phyloP scores from a whole-genome alignment of 306 rosid species.

The Purshia tridentata region DNA sequence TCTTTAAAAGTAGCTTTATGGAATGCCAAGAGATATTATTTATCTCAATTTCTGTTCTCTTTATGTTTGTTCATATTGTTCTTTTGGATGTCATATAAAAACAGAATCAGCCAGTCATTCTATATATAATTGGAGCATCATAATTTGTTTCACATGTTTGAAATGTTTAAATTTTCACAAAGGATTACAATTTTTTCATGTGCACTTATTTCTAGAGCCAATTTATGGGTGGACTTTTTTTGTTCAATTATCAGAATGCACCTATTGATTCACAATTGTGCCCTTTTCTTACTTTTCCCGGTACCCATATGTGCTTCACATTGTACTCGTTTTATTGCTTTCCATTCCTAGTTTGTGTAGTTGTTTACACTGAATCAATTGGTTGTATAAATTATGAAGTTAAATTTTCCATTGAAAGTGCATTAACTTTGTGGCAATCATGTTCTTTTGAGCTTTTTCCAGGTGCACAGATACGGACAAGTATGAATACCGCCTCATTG shows the following conservation, averaged over 20 bases:
- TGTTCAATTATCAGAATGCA: background rate
- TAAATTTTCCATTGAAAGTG: background rate
- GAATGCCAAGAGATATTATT: no score
- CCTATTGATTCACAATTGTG: background rate
- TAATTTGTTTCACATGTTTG: background rate
- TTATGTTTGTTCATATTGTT: background rate
- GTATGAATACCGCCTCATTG: conserved; percentile 61
- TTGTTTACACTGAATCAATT: background rate
- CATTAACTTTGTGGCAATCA: conserved; percentile 9
- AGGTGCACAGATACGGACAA: conserved; percentile 57
- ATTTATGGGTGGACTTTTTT: background rate
- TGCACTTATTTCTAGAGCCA: background rate
- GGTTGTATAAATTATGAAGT: background rate
- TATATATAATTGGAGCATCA: background rate
- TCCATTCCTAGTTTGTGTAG: background rate
- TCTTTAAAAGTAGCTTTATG: no score
- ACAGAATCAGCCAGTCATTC: background rate
- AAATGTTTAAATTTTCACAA: background rate
- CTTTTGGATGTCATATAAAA: background rate
- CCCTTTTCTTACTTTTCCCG: background rate
- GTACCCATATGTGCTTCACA: background rate
- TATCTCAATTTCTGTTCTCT: background rate
- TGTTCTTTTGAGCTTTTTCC: conserved; percentile 17
- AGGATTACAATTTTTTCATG: background rate
- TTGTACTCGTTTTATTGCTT: background rate